Conservation (phyloP, 345 rosid species). For the Brassica rapa region DNA sequence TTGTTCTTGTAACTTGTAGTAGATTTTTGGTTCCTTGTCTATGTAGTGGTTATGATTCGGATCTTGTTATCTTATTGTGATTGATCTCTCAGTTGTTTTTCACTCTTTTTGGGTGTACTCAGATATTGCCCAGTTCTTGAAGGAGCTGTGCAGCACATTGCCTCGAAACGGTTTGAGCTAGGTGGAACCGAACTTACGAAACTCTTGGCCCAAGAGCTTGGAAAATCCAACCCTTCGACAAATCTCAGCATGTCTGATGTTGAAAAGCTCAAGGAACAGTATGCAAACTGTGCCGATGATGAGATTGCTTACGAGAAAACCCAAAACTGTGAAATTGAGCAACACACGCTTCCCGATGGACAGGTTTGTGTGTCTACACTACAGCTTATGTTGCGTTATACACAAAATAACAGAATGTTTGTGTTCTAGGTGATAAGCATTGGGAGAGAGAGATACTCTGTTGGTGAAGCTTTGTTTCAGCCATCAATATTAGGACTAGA, state of each 20-base stretch:
- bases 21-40: slow-evolving; percentile 7
- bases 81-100: slow-evolving; percentile 12
- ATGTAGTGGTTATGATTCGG: slow-evolving; percentile 7
- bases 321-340: slow-evolving; percentile 56
- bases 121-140: slow-evolving; percentile 98
- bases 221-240: slow-evolving; percentile 69
- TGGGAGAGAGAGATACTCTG: slow-evolving; percentile 81
- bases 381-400: too few species aligned
- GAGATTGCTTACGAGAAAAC: slow-evolving; percentile 70
- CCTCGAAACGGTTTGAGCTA: slow-evolving; percentile 88
- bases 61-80: not conserved
- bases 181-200: slow-evolving; percentile 87
- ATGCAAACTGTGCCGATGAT: slow-evolving; percentile 79
- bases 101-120: slow-evolving; percentile 29
- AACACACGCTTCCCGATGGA: slow-evolving; percentile 96
- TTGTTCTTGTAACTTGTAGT: not conserved
- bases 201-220: slow-evolving; percentile 74
- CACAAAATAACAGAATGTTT: slow-evolving; percentile 26
- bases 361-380: slow-evolving; percentile 58
- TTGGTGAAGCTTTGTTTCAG: slow-evolving; percentile 95
- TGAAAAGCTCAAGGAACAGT: slow-evolving; percentile 79
- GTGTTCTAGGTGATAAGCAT: slow-evolving; percentile 64
- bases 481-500: slow-evolving; percentile 87
- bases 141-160: slow-evolving; percentile 99
- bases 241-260: slow-evolving; percentile 66